A percentile compares a stretch with the other conserved stretches of the same genome.
Conservation (phyloP, 169 alveolate species). For the Eimeria praecox region DNA sequence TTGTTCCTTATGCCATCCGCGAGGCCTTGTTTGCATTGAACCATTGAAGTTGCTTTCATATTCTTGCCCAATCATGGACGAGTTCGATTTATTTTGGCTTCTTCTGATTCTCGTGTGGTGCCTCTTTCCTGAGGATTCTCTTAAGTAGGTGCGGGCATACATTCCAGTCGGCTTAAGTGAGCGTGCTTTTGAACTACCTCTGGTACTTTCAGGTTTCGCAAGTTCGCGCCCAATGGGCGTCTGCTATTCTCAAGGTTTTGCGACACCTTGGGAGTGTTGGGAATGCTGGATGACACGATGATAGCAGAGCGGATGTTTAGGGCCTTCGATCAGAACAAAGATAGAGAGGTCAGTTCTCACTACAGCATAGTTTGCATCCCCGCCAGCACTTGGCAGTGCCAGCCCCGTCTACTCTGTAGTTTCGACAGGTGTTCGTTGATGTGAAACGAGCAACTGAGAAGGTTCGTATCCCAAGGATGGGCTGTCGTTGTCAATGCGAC, state of each 20-base stretch:
- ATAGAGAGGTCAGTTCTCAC: slow-evolving; percentile 58
- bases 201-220: slow-evolving; percentile 69
- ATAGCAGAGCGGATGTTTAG: slow-evolving; percentile 83
- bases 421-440: background rate
- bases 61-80: background rate
- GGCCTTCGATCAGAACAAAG: slow-evolving; percentile 82
- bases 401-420: background rate
- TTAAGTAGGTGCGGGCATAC: background rate
- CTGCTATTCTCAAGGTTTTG: slow-evolving; percentile 73
- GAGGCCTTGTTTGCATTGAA: background rate
- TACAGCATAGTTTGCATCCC: background rate
- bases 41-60: background rate
- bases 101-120: background rate
- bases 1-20: no score
- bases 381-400: background rate
- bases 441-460: background rate
- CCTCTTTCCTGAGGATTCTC: background rate
- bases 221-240: slow-evolving; percentile 79
- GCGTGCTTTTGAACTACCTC: background rate
- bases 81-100: background rate
- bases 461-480: background rate
- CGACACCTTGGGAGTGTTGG: slow-evolving; percentile 84
- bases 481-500: background rate
- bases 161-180: background rate
- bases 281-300: slow-evolving; percentile 83